A percentile compares a stretch with the other conserved stretches of the same genome.
Evolutionary conservation across 768 basidiomycete species (phyloP).

Genomic region (Austroboletus eburneus): DNA sequence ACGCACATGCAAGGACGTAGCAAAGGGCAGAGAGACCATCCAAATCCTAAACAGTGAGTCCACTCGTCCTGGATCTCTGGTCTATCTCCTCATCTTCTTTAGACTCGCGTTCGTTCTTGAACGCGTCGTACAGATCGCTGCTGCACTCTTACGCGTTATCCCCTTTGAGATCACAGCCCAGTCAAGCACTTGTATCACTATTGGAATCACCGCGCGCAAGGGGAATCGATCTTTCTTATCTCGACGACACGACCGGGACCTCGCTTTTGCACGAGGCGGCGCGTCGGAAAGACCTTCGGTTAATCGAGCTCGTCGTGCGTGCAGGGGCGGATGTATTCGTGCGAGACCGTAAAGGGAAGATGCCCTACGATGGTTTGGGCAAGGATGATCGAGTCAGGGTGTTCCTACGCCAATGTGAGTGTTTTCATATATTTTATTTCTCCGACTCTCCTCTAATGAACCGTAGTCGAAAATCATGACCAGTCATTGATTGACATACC

Average conservation of each 20-base stretch:
- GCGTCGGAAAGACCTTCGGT: slow-evolving; percentile 67
- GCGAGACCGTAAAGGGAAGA: slow-evolving; percentile 69
- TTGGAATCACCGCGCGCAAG: slow-evolving; percentile 66
- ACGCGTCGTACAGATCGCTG: slow-evolving; percentile 69
- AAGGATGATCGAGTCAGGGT: slow-evolving; percentile 80
- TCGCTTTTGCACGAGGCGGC: slow-evolving; percentile 88
- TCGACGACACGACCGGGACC: slow-evolving; percentile 74
- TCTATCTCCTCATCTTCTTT: slow-evolving; percentile 5
- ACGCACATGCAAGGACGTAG: slow-evolving; percentile 66
- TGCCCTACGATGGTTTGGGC: slow-evolving; percentile 60
- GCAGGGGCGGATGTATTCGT: slow-evolving; percentile 90
- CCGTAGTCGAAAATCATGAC: slow-evolving; percentile 74
- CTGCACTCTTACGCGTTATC: slow-evolving; percentile 73
- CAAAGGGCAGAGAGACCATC: slow-evolving; percentile 60
- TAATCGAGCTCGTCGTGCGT: slow-evolving; percentile 80
- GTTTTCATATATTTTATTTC: background rate
- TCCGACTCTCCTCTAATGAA: slow-evolving; percentile 1
- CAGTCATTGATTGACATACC: slow-evolving; percentile 57
- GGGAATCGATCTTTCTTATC: slow-evolving; percentile 71
- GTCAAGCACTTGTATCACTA: slow-evolving; percentile 47
- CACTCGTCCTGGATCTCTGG: background rate
- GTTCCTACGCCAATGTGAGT: slow-evolving; percentile 80
- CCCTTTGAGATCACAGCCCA: slow-evolving; percentile 38
- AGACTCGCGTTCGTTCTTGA: slow-evolving; percentile 79
- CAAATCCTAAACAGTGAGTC: slow-evolving; percentile 64